phyloP scores from a whole-genome alignment of 352 stramenopile genomes.

The Blastocystis sp. region DNA sequence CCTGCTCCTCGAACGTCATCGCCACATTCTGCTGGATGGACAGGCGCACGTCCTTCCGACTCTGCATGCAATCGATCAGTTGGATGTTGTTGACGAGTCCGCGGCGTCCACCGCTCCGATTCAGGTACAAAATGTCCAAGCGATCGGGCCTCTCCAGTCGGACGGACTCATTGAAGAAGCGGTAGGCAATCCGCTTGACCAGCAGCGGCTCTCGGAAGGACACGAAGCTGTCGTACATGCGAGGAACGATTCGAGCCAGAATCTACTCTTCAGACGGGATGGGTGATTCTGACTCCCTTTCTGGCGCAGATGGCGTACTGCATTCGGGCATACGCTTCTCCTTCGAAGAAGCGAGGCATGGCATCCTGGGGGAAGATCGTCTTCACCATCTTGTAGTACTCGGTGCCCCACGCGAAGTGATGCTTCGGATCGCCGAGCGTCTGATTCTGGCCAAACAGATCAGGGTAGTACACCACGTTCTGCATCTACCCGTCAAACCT shows the following conservation, averaged over 20 bases:
- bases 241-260: slow-evolving; percentile 24
- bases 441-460: slow-evolving; percentile 21
- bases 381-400: slow-evolving; percentile 56
- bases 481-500: slow-evolving; percentile 15
- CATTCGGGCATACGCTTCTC: background rate
- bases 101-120: slow-evolving; percentile 17
- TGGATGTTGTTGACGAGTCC: slow-evolving; percentile 10
- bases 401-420: slow-evolving; percentile 32
- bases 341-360: slow-evolving; percentile 31
- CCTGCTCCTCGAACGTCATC: slow-evolving; percentile 51
- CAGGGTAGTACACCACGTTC: slow-evolving; percentile 49
- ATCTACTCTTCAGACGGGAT: background rate
- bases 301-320: slow-evolving; percentile 23
- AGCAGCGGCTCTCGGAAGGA: slow-evolving; percentile 19
- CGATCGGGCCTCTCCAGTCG: background rate
- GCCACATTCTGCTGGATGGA: background rate
- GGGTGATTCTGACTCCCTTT: background rate
- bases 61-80: slow-evolving; percentile 11
- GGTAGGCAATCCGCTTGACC: slow-evolving; percentile 13
- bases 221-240: slow-evolving; percentile 61
- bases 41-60: background rate
- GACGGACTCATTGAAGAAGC: background rate
- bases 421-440: slow-evolving; percentile 47
- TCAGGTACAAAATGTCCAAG: slow-evolving; percentile 38
- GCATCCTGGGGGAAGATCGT: background rate